phyloP scores from a whole-genome alignment of 257 asterid species.

The Solanum rostratum region DNA sequence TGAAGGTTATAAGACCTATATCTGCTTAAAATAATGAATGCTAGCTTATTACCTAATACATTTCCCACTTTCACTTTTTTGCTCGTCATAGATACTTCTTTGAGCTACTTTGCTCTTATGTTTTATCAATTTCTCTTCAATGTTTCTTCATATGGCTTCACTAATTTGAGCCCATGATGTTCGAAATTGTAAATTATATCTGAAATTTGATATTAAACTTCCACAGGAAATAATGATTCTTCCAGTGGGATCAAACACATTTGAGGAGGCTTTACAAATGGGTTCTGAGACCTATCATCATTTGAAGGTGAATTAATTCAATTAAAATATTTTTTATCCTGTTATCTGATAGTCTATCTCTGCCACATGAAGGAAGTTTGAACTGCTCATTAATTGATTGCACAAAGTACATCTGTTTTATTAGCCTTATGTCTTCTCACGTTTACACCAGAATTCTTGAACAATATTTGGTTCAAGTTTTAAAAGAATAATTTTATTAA shows the following conservation, averaged over 20 bases:
- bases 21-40: background rate
- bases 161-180: background rate
- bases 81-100: background rate
- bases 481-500: background rate
- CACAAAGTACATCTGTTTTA: background rate
- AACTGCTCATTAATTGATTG: background rate
- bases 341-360: background rate
- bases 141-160: background rate
- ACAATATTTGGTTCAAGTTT: background rate
- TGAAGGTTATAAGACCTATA: constrained; percentile 1
- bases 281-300: constrained; percentile 98
- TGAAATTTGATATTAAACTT: constrained; percentile 10
- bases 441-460: background rate
- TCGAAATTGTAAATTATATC: constrained; percentile 2
- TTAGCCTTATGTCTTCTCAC: background rate
- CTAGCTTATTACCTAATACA: background rate
- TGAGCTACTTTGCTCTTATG: background rate
- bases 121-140: background rate
- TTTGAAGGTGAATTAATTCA: constrained; percentile 52
- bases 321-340: background rate
- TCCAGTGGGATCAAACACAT: constrained; percentile 76
- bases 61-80: background rate
- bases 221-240: constrained; percentile 83
- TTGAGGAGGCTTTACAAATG: constrained; percentile 93
- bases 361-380: background rate